These are phyloP conservation scores for Paspalum notatum DNA, from an alignment of 176 grass and related monocot genomes.

Conservation along the genomic window DNA sequence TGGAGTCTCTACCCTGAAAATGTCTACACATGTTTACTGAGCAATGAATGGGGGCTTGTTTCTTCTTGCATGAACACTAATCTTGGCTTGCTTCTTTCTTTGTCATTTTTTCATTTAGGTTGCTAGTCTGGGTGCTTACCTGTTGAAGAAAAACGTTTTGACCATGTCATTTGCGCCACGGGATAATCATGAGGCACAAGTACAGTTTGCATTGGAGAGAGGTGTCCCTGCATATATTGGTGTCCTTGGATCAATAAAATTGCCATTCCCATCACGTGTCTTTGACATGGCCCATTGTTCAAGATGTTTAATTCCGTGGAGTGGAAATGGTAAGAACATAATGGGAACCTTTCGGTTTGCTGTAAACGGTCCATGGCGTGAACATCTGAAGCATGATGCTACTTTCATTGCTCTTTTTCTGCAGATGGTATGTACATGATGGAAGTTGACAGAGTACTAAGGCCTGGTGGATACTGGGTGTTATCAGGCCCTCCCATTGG, in stretches of 20 bases:
- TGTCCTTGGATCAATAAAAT: constrained; percentile 72
- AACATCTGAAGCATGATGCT: constrained; percentile 23
- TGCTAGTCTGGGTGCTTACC: constrained; percentile 86
- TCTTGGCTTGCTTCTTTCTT: constrained; percentile 11
- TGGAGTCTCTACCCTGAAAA: constrained; percentile 1
- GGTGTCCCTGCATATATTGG: constrained; percentile 90
- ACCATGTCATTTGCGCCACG: constrained; percentile 89
- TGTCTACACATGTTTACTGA: constrained; percentile 9
- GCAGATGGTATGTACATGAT: constrained; percentile 97
- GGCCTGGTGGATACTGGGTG: constrained; percentile 90
- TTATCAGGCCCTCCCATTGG: constrained; percentile 88
- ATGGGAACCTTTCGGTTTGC: constrained; percentile 8
- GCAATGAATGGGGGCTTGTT: not conserved
- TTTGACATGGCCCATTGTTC: constrained; percentile 98
- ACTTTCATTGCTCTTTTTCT: constrained; percentile 23
- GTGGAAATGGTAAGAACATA: constrained; percentile 59
- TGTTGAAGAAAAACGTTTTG: constrained; percentile 77
- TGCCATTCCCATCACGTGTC: constrained; percentile 66
- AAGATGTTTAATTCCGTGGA: constrained; percentile 83
- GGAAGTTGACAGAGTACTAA: constrained; percentile 87
- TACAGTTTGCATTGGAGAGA: constrained; percentile 92
- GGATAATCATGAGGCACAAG: constrained; percentile 80
- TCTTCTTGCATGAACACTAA: constrained; percentile 17
- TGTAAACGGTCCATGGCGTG: constrained; percentile 7
- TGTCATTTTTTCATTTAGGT: constrained; percentile 58